These are phyloP conservation scores for Gossypium gossypioides DNA, from an alignment of 441 rosid species.

Conservation along the genomic window DNA sequence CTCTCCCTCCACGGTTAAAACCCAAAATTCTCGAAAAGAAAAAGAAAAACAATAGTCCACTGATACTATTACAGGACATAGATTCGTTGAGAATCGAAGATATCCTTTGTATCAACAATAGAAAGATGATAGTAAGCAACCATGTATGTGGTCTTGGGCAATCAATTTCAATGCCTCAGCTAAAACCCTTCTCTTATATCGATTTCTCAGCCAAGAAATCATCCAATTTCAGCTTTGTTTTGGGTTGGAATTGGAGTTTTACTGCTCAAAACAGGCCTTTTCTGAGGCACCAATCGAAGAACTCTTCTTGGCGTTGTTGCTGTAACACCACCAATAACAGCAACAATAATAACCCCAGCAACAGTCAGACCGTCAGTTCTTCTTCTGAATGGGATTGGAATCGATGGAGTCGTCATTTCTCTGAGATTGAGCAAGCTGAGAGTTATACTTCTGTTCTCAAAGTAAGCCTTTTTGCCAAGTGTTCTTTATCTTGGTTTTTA, in stretches of 20 bases:
- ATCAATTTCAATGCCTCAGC: conserved; percentile 28
- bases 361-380: conserved; percentile 20
- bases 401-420: conserved; percentile 79
- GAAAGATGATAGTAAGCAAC: conserved; percentile 28
- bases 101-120: not conserved
- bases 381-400: conserved; percentile 79
- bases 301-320: conserved; percentile 28
- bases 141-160: conserved; percentile 32
- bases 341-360: conserved; percentile 3
- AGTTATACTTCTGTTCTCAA: conserved; percentile 64
- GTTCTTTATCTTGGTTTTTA: not conserved
- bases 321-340: conserved; percentile 21
- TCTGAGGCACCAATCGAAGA: conserved; percentile 23
- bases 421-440: conserved; percentile 71
- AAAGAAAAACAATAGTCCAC: not conserved
- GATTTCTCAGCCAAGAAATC: conserved; percentile 36
- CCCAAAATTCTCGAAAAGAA: not conserved
- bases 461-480: conserved; percentile 21
- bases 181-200: conserved; percentile 24
- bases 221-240: conserved; percentile 28
- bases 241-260: conserved; percentile 20
- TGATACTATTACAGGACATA: not conserved
- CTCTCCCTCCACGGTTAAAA: not conserved
- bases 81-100: not conserved
- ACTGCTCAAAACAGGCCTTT: conserved; percentile 7